A percentile compares a stretch with the other conserved stretches of the same genome.
These are phyloP conservation scores for Puccinia polysora DNA, from an alignment of 1,284 basidiomycete genomes.

Conservation along the genomic window DNA sequence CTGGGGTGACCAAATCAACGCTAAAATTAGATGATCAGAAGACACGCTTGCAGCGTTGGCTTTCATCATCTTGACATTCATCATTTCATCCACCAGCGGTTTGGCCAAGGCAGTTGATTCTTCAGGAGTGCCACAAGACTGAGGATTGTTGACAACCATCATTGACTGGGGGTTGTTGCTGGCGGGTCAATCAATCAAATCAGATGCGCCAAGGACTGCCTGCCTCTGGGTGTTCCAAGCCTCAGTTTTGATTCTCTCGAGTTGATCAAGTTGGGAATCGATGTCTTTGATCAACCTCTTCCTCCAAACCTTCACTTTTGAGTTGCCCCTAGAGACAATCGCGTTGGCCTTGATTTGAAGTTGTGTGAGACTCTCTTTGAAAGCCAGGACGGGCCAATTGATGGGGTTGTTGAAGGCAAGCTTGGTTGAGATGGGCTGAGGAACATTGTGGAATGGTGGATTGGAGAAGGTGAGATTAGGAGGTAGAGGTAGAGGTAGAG, in stretches of 20 bases:
- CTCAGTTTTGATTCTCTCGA: conserved; percentile 31
- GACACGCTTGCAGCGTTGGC: conserved; percentile 21
- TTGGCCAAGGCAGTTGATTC: neutral
- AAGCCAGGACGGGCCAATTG: conserved; percentile 27
- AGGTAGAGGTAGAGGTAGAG: no score
- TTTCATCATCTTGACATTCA: conserved; percentile 25
- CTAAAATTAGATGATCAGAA: conserved; percentile 23
- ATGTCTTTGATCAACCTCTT: conserved; percentile 29
- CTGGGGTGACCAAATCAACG: no score
- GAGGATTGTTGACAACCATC: no score
- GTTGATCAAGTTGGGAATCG: conserved; percentile 35
- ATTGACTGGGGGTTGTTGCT: neutral
- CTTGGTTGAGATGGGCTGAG: conserved; percentile 16
- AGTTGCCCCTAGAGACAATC: conserved; percentile 32
- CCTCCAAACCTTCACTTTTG: conserved; percentile 31
- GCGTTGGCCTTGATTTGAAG: conserved; percentile 39
- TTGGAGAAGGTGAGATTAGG: no score
- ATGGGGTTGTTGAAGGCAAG: conserved; percentile 27
- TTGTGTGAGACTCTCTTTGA: conserved; percentile 26
- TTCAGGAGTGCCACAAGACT: neutral
- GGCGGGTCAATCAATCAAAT: neutral
- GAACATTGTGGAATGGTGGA: no score
- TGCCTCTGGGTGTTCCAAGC: conserved; percentile 31
- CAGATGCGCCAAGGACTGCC: neutral
- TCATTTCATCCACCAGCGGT: conserved; percentile 9